phyloP scores from a whole-genome alignment of 495 filamentous ascomycete genomes.

The Delitschia confertaspora region DNA sequence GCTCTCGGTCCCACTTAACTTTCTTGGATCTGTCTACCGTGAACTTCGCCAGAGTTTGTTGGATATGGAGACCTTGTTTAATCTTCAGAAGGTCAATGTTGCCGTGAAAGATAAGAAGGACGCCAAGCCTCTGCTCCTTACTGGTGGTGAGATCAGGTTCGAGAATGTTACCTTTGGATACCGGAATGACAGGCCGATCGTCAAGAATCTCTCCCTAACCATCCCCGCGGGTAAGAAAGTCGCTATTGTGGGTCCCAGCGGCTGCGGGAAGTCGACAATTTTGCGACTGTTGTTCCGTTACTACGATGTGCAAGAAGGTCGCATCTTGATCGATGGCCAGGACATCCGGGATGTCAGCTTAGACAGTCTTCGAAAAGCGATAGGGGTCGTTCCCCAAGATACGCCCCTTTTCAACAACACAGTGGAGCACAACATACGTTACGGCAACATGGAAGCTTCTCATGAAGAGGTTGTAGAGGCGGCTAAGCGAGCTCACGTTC shows the following conservation, averaged over 20 bases:
- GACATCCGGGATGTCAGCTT: slow-evolving; percentile 76
- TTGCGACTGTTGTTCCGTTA: slow-evolving; percentile 85
- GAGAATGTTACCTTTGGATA: slow-evolving; percentile 96
- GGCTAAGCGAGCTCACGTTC: slow-evolving; percentile 71
- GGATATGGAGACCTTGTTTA: slow-evolving; percentile 98
- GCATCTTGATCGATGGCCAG: slow-evolving; percentile 87
- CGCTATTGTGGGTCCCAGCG: slow-evolving; percentile 88
- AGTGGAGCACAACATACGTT: slow-evolving; percentile 89
- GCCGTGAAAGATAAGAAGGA: slow-evolving; percentile 66
- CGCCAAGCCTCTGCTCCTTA: slow-evolving; percentile 61
- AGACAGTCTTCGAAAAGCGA: slow-evolving; percentile 72
- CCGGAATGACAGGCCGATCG: slow-evolving; percentile 74
- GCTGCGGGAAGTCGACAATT: slow-evolving; percentile 93
- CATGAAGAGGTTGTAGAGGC: slow-evolving; percentile 63
- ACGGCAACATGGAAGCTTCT: slow-evolving; percentile 77
- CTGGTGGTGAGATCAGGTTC: slow-evolving; percentile 81
- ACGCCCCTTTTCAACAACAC: slow-evolving; percentile 95
- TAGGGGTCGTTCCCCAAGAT: slow-evolving; percentile 96
- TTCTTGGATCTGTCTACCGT: slow-evolving; percentile 89
- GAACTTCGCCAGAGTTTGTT: slow-evolving; percentile 88
- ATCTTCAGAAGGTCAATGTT: slow-evolving; percentile 96
- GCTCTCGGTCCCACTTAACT: slow-evolving; percentile 91
- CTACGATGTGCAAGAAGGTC: slow-evolving; percentile 81
- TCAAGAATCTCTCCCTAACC: slow-evolving; percentile 73
- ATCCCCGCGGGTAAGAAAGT: slow-evolving; percentile 95